These are phyloP conservation scores for Phellopilus nigrolimitatus DNA, from an alignment of 1,284 basidiomycete genomes.

Conservation along the genomic window DNA sequence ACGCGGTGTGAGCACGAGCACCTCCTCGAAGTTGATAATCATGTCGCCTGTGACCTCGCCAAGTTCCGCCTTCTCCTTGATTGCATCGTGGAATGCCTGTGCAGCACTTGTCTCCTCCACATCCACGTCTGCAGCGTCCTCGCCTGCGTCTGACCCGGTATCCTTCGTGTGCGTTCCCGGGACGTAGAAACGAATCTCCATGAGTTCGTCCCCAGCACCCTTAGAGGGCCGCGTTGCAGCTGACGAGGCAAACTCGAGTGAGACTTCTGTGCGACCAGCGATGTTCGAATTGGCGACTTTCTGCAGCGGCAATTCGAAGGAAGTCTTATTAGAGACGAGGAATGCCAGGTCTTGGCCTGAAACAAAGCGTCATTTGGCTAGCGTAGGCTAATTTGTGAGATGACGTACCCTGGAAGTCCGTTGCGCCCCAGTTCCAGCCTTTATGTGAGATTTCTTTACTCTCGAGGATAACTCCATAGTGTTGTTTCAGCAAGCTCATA, in stretches of 20 bases:
- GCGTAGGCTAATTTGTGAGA: background rate
- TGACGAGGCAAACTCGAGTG: slow-evolving; percentile 82
- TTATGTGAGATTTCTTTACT: slow-evolving; percentile 84
- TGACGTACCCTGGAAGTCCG: slow-evolving; percentile 83
- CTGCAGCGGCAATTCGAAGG: slow-evolving; percentile 88
- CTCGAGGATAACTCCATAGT: slow-evolving; percentile 85
- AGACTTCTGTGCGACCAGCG: slow-evolving; percentile 94
- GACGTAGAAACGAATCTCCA: slow-evolving; percentile 95
- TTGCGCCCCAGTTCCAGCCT: slow-evolving; percentile 99
- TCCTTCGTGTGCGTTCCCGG: slow-evolving; percentile 76
- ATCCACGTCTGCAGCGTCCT: slow-evolving; percentile 60
- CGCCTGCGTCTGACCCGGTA: slow-evolving; percentile 65
- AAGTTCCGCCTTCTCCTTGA: slow-evolving; percentile 97
- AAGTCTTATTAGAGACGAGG: slow-evolving; percentile 83
- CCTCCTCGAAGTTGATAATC: slow-evolving; percentile 94
- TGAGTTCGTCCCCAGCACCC: slow-evolving; percentile 76
- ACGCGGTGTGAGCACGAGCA: slow-evolving; percentile 94
- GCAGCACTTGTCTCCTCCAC: slow-evolving; percentile 83
- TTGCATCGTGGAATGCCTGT: slow-evolving; percentile 92
- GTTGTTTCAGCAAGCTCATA: slow-evolving; percentile 71
- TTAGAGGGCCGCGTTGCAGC: slow-evolving; percentile 46
- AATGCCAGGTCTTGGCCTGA: slow-evolving; percentile 88
- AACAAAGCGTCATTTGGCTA: slow-evolving; percentile 7
- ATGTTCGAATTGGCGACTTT: slow-evolving; percentile 97
- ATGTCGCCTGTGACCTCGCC: slow-evolving; percentile 90